Base-by-base conservation (phyloP, 345 rosid species). In the Murraya koenigii region DNA sequence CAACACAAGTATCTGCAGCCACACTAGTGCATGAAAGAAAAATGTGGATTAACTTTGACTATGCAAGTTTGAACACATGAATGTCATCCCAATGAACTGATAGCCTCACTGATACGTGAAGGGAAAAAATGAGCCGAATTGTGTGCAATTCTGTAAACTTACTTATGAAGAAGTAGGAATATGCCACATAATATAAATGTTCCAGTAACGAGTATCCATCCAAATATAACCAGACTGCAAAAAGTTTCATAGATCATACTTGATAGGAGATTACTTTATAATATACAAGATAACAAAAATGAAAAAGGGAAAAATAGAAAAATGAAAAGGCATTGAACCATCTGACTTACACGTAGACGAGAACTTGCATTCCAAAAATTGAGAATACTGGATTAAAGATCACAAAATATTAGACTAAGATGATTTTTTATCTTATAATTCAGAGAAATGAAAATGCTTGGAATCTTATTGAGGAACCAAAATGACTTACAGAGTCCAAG, bases 131-230 rank as follows among this genome's bases (percentile, higher is more conserved):
- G 8, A 44, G 19, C 17, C 15, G 33, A 73, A 73, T 52, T 72
- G 1, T n/a, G 20, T 36, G n/a, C 44, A 22, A 28, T 72, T 41
- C 30, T 26, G 30, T 69, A 6, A 68, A 83, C 89, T 84, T 90
- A 96, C 98, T 96, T 96, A 71, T 96, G 99, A 75, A 96, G 89
- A 54, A 92, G 86, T 72, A 94, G 94, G 84, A 96, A 96, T 61
- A 89, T 87, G 77, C 99, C 97, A 7, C 98, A 88, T 71, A 96
- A 82, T 44, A 94, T 88, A 84, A 94, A 96, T 69, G 97, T 91
- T 73, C 97, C 99, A 0, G 99, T 75, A 33, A 96, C 98, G 76
- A 96, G 89, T 67, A 91, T 72, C 99, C 99, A 96, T 85, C 98
- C 99, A 30, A 91, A 68, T 10, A 88, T 71, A 67, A 96, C 95